Base-by-base conservation (phyloP, 306 rosid genomes). In the Vigna nakashimae region DNA sequence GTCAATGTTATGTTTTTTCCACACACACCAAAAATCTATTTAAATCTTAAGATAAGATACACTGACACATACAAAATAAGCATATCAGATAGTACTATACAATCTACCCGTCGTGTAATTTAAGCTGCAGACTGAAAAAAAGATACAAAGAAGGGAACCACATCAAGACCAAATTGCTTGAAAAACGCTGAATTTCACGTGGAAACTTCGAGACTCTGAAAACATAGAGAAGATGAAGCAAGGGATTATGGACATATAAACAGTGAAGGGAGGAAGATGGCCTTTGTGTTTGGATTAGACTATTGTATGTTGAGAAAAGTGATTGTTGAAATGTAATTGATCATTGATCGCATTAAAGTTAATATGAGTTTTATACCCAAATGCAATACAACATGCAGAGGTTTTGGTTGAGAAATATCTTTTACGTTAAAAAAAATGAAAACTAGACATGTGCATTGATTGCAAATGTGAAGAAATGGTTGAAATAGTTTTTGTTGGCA, bases 121-220 rank as follows among this genome's bases (percentile, higher is more conserved):
- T 2, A 71, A 71, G 83, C 71, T 49, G 30, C n/a, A 50, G 73
- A 4, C 2, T 70, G 3, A 22, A 70, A 34, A 79, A 34, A 9
- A 69, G 43, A 30, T 30, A 4, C 32, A 30, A 30, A 30, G 32
- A 42, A 66, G 17, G 32, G 40, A 66, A 43, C 75, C 45, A 64
- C 26, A 7, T 69, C 59, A 43, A 14, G 52, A 57, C 69, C 51
- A 65, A 34, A 48, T 78, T 60, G 71, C 71, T 34, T 34, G 42
- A 71, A 51, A 45, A 79, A 63, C 73, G 66, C 36, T 62, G 20
- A 62, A 42, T 66, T 71, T 71, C 83, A 71, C 78, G 59, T 63
- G 83, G 59, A 71, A 63, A 53, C 78, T 73, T 79, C 73, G 78
- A 52, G 63, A 62, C 66, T 17, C 34, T 51, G 73, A 51, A 46